A percentile compares a stretch with the other conserved stretches of the same genome.
phyloP scores from a whole-genome alignment of 1,139 yeast genomes.

The Geotrichum phurueaensis region DNA sequence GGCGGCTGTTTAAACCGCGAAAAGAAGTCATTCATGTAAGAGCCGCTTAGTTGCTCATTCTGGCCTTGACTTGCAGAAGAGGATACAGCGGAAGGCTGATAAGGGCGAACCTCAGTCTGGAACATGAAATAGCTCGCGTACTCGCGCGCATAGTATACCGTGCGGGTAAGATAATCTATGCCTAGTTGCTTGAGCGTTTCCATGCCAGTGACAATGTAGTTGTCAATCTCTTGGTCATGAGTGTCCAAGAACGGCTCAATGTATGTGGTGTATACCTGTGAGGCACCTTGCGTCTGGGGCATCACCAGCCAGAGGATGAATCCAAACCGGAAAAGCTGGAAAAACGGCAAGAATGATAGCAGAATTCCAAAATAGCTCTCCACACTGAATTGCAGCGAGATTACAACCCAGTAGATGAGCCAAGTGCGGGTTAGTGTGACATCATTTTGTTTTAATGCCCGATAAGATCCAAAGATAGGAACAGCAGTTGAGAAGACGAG shows the following conservation, averaged over 20 bases:
- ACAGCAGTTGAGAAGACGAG: slow-evolving; percentile 42
- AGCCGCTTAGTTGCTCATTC: neutral
- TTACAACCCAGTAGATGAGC: slow-evolving; percentile 59
- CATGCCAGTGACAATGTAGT: slow-evolving; percentile 24
- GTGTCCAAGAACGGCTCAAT: slow-evolving; percentile 33
- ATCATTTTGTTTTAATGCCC: slow-evolving; percentile 46
- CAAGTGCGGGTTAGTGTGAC: slow-evolving; percentile 48
- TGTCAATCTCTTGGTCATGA: slow-evolving; percentile 33
- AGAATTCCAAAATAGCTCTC: slow-evolving; percentile 43
- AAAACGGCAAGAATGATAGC: slow-evolving; percentile 45
- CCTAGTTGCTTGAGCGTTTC: slow-evolving; percentile 25
- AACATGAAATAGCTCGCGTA: slow-evolving; percentile 11
- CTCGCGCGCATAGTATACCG: slow-evolving; percentile 10
- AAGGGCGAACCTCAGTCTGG: slow-evolving; percentile 13
- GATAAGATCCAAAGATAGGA: slow-evolving; percentile 55
- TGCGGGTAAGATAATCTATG: slow-evolving; percentile 22
- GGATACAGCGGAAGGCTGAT: neutral
- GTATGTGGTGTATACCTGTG: slow-evolving; percentile 30
- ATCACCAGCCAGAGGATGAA: slow-evolving; percentile 48
- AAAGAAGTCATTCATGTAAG: slow-evolving; percentile 17
- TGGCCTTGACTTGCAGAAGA: slow-evolving; percentile 1
- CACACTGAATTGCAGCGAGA: slow-evolving; percentile 39
- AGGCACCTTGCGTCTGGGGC: slow-evolving; percentile 44
- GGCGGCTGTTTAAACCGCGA: slow-evolving; percentile 17
- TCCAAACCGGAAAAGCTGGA: slow-evolving; percentile 38